Base-by-base conservation (phyloP, 2,329 filamentous ascomycete species). In the Lasiodiplodia hormozganensis region DNA sequence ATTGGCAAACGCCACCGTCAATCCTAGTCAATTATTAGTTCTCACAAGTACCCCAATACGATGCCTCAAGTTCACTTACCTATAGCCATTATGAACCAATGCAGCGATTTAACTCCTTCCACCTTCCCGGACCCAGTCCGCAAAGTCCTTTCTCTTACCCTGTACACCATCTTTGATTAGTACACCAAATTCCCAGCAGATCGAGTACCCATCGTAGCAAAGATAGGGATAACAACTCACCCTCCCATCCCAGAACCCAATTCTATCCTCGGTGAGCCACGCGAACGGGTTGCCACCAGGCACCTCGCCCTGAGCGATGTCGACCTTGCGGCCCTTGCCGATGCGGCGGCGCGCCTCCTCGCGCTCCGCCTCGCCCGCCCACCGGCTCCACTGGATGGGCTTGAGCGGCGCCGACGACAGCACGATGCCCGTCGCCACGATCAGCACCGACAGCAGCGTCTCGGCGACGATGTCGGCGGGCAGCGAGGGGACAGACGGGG, bases 381-480 rank as follows among this genome's bases (percentile, higher is more conserved):
- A 96, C 34, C 89, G 88, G 67, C 88, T 87, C 90, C 92, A 94
- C 79, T 90, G 87, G 73, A 98, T 95, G 2, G 96, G 96, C 77
- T 93, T 91, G 71, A 98, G 84, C 54, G 89, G 88, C 14, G 92
- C 90, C 3, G 92, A 91, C 43, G 90, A 89, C 0, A 93, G 80
- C 0, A 97, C 93, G 34, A 98, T 88, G 52, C 95, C 96, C 0
- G 93, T 78, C 67, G 90, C 92, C n/a, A 97, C 86, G n/a, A 94
- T 77, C 28, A 96, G 79, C 5, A 96, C 90, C 1, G 94, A 92
- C 53, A 92, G 79, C 18, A 98, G 84, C 0, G 94, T 94, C 81
- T 99, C 96, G 73, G 97, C 86, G 47, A 89, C 88, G 74, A 99
- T 96, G 76, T 99, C 96, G 70, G 92, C 82, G 0, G 96, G 95